Evolutionary conservation across 345 rosid genomes (phyloP).

Genomic region (Orychophragmus violaceus): DNA sequence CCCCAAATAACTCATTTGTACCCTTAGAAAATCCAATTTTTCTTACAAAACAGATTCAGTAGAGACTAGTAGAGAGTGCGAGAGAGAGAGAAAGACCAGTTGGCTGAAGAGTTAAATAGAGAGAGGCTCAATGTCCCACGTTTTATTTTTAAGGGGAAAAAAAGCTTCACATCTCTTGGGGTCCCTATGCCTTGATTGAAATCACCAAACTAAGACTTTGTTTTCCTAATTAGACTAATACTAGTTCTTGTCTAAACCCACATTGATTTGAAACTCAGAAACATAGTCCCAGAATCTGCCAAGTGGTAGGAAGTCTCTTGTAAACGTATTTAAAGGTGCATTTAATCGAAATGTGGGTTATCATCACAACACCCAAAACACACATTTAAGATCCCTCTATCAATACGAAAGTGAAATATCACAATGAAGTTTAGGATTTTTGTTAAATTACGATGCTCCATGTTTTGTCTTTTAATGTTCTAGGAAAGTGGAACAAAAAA

Average conservation of each 20-base stretch:
- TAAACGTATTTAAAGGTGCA: conserved; percentile 5
- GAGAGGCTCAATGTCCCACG: conserved; percentile 10
- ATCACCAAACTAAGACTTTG: not conserved
- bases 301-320: conserved; percentile 15
- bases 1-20: conserved; percentile 49
- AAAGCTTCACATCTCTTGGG: conserved; percentile 9
- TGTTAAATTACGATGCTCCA: conserved; percentile 12
- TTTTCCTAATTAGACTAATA: not conserved
- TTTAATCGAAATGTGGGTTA: no score
- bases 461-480: conserved; percentile 21
- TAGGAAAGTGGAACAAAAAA: conserved; percentile 12
- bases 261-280: not conserved
- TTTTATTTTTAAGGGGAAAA: not conserved
- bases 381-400: not conserved
- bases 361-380: not conserved
- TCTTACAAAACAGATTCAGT: not conserved
- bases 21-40: not conserved
- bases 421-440: not conserved
- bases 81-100: not conserved
- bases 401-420: conserved; percentile 9
- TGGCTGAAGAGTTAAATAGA: not conserved
- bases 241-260: no score
- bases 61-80: not conserved
- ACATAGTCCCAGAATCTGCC: not conserved
- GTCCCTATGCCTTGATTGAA: not conserved